These are phyloP conservation scores for Solanum infundibuliforme DNA, from an alignment of 257 asterid genomes.

Conservation along the genomic window DNA sequence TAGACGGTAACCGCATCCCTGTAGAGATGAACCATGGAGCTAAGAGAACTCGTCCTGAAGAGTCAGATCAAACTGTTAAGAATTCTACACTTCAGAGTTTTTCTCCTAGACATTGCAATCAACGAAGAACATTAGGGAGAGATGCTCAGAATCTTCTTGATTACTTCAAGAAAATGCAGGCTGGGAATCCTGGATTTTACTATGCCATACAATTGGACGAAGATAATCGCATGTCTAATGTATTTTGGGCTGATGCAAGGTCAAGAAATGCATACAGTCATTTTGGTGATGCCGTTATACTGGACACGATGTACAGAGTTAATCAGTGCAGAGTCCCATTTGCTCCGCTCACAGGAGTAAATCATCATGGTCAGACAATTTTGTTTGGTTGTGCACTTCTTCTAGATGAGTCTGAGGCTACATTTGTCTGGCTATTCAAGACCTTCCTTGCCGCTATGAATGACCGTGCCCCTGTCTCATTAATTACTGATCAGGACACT, in stretches of 20 bases:
- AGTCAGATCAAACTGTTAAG: conserved; percentile 25
- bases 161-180: conserved; percentile 90
- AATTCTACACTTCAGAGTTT: conserved; percentile 17
- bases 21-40: conserved; percentile 31
- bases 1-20: conserved; percentile 39
- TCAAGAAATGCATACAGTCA: conserved; percentile 77
- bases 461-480: conserved; percentile 49
- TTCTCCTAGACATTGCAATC: conserved; percentile 26
- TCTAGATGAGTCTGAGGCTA: conserved; percentile 78
- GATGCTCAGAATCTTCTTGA: conserved; percentile 86
- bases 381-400: conserved; percentile 83
- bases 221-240: conserved; percentile 79
- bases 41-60: conserved; percentile 23
- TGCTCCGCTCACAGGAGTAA: conserved; percentile 86
- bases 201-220: conserved; percentile 91
- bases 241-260: conserved; percentile 89
- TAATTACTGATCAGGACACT: conserved; percentile 66
- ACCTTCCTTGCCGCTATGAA: conserved; percentile 82
- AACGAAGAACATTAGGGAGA: conserved; percentile 52
- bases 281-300: conserved; percentile 76
- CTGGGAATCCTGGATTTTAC: conserved; percentile 85
- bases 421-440: conserved; percentile 76
- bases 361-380: conserved; percentile 82
- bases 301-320: conserved; percentile 55
- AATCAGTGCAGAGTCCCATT: conserved; percentile 64